phyloP scores from a whole-genome alignment of 2,329 filamentous ascomycete genomes.

The Cladorrhinum sp. region DNA sequence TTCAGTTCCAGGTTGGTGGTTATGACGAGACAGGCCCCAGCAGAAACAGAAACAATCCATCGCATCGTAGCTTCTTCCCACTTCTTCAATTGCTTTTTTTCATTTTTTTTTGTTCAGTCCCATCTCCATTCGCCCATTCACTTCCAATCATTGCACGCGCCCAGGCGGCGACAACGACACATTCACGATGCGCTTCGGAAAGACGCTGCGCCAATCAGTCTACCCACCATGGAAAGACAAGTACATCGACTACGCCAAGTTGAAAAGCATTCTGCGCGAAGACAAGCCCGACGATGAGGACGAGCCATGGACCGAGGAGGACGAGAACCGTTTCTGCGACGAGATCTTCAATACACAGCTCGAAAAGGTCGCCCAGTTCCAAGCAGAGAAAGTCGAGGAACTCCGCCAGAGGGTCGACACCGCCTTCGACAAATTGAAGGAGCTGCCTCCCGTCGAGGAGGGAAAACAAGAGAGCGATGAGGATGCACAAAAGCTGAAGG shows the following conservation, averaged over 20 bases:
- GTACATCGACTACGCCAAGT: slow-evolving; percentile 93
- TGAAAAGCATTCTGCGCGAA: slow-evolving; percentile 86
- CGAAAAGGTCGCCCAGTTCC: slow-evolving; percentile 90
- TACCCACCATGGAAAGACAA: slow-evolving; percentile 88
- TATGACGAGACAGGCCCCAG: not conserved
- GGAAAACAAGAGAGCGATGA: slow-evolving; percentile 45
- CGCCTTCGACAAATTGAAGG: slow-evolving; percentile 69
- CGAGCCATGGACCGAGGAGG: slow-evolving; percentile 82
- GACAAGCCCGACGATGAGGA: slow-evolving; percentile 60
- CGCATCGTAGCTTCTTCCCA: not conserved
- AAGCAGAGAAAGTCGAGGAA: slow-evolving; percentile 67
- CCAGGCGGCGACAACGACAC: not conserved
- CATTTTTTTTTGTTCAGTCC: not conserved
- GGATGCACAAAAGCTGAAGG: slow-evolving; percentile 56
- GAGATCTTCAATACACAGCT: slow-evolving; percentile 93
- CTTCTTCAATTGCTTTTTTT: not conserved
- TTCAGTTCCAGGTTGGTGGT: not conserved
- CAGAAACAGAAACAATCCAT: not conserved
- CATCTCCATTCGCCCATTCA: not conserved
- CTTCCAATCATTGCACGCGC: not conserved
- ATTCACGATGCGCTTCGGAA: slow-evolving; percentile 81
- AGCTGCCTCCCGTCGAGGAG: slow-evolving; percentile 63
- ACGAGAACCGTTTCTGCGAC: slow-evolving; percentile 91
- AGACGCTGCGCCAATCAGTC: slow-evolving; percentile 74
- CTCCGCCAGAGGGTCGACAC: slow-evolving; percentile 54